phyloP scores from a whole-genome alignment of 768 basidiomycete species.

The Lentinula sp. region DNA sequence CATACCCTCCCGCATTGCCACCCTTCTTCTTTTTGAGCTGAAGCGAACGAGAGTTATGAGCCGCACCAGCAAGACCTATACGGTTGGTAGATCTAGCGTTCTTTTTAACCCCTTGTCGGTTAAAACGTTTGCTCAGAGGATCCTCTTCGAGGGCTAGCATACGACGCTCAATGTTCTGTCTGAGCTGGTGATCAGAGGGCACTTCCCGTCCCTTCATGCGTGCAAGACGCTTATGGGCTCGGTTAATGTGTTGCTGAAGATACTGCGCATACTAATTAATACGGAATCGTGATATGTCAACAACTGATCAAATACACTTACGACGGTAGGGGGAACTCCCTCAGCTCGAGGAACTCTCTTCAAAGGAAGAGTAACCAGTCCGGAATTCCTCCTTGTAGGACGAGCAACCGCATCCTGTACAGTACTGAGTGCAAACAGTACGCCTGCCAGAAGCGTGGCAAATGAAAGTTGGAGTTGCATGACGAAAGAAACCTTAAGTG shows the following conservation, averaged over 20 bases:
- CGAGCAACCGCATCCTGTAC: constrained; percentile 34
- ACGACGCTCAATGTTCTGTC: constrained; percentile 41
- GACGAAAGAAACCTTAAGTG: constrained; percentile 16
- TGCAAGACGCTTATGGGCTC: constrained; percentile 55
- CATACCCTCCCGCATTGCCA: constrained; percentile 8
- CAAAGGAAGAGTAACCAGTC: constrained; percentile 37
- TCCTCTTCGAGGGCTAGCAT: constrained; percentile 31
- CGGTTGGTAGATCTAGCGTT: constrained; percentile 17
- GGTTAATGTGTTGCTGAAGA: constrained; percentile 69
- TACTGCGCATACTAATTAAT: constrained; percentile 30
- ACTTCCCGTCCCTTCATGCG: constrained; percentile 57
- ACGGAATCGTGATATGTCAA: not conserved
- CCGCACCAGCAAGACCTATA: constrained; percentile 19
- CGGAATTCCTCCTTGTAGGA: constrained; percentile 28
- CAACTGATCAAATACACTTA: constrained; percentile 16
- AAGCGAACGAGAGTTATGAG: constrained; percentile 9
- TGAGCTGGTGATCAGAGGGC: constrained; percentile 44
- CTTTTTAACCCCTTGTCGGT: constrained; percentile 5
- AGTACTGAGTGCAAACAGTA: constrained; percentile 35
- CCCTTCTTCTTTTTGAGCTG: constrained; percentile 7
- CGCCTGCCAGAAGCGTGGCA: constrained; percentile 44
- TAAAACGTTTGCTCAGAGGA: constrained; percentile 15
- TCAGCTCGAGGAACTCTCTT: constrained; percentile 27
- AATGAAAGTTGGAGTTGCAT: constrained; percentile 57
- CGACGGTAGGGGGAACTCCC: constrained; percentile 30